These are phyloP conservation scores for Funneliformis mosseae DNA, from an alignment of 192 early-diverging fungal genomes.

Conservation along the genomic window DNA sequence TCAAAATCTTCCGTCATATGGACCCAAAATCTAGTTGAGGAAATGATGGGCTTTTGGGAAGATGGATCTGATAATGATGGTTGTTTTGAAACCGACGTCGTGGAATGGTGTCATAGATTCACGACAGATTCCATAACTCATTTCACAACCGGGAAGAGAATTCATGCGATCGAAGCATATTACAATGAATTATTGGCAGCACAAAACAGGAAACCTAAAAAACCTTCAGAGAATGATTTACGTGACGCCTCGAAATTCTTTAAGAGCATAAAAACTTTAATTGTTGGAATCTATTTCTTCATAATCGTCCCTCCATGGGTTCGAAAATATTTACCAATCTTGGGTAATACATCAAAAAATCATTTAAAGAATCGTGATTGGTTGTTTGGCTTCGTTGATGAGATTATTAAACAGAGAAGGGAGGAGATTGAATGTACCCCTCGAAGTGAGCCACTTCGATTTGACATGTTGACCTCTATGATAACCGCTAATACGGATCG, in stretches of 20 bases:
- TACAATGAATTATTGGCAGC: not conserved
- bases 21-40: not conserved
- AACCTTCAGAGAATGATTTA: not conserved
- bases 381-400: not conserved
- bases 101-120: constrained; percentile 10
- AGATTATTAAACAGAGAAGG: constrained; percentile 12
- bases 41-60: constrained; percentile 5
- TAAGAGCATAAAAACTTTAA: not conserved
- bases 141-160: not conserved
- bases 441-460: not conserved
- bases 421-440: not conserved
- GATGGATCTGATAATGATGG: not conserved
- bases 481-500: constrained; percentile 9
- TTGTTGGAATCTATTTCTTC: not conserved
- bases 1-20: not conserved
- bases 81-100: not conserved
- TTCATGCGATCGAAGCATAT: not conserved
- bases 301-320: not conserved
- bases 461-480: not conserved
- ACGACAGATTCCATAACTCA: constrained; percentile 7
- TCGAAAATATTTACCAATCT: not conserved
- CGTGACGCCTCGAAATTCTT: not conserved
- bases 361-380: not conserved
- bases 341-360: not conserved
- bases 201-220: not conserved